Conservation (phyloP, 768 basidiomycete species). For the Zangia roseola region DNA sequence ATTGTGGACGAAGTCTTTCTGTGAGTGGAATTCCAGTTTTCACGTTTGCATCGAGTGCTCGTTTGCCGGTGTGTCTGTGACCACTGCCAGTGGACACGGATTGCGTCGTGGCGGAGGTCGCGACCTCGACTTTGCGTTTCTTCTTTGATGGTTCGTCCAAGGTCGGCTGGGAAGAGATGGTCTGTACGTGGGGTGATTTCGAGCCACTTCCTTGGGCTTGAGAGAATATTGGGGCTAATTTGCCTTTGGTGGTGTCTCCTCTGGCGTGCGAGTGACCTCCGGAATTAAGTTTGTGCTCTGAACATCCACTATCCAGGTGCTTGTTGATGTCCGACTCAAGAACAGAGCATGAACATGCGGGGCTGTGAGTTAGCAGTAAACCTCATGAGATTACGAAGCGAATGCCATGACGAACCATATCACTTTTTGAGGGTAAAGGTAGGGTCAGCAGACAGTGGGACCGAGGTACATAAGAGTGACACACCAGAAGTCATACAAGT, state of each 20-base stretch:
- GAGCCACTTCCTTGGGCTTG: constrained; percentile 15
- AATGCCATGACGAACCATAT: constrained; percentile 23
- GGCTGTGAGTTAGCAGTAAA: constrained; percentile 32
- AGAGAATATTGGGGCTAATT: constrained; percentile 45
- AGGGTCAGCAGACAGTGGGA: constrained; percentile 1
- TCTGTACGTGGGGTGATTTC: constrained; percentile 10
- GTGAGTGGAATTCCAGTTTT: constrained; percentile 56
- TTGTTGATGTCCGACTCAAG: constrained; percentile 43
- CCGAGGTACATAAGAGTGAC: not conserved
- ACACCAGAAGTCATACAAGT: constrained; percentile 20
- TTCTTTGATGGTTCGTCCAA: constrained; percentile 22
- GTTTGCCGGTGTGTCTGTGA: constrained; percentile 24
- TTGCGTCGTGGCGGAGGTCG: constrained; percentile 6
- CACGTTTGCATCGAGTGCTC: constrained; percentile 16
- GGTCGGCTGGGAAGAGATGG: constrained; percentile 6
- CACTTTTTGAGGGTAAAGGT: constrained; percentile 6
- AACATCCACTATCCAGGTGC: constrained; percentile 51
- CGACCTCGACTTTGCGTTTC: constrained; percentile 28
- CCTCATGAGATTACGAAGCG: not conserved
- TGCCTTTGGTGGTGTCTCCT: constrained; percentile 19
- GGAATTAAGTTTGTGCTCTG: constrained; percentile 14
- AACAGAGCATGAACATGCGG: constrained; percentile 47
- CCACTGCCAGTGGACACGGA: not conserved
- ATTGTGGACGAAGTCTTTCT: constrained; percentile 66
- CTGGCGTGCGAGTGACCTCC: constrained; percentile 4